Evolutionary conservation across 805 yeast species (phyloP).

Genomic region (Ogataea salicorniae): DNA sequence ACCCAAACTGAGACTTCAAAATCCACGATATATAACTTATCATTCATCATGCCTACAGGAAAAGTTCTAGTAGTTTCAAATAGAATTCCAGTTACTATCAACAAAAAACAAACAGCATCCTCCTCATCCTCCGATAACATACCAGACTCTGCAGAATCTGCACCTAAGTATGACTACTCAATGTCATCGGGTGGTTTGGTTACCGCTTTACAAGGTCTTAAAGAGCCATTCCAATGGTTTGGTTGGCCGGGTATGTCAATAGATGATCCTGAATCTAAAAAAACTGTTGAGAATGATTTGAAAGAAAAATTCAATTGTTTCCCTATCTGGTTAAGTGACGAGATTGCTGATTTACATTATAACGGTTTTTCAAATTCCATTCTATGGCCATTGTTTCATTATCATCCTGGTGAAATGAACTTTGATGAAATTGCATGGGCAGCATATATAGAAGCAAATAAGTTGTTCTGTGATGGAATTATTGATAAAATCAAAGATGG

Average conservation of each 20-base stretch:
- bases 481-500: slow-evolving; percentile 67
- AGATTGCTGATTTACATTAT: slow-evolving; percentile 91
- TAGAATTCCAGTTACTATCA: slow-evolving; percentile 91
- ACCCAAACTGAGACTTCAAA: too few species aligned
- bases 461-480: slow-evolving; percentile 70
- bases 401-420: slow-evolving; percentile 98
- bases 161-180: slow-evolving; percentile 55
- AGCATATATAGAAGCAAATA: slow-evolving; percentile 91
- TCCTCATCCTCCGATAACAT: slow-evolving; percentile 1
- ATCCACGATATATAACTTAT: neutral
- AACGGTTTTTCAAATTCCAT: slow-evolving; percentile 94
- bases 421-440: slow-evolving; percentile 98
- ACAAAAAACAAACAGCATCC: slow-evolving; percentile 36
- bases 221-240: slow-evolving; percentile 90
- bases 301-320: slow-evolving; percentile 77
- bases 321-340: slow-evolving; percentile 84
- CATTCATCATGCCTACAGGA: slow-evolving; percentile 32
- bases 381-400: slow-evolving; percentile 96
- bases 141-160: neutral
- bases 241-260: slow-evolving; percentile 97
- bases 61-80: slow-evolving; percentile 91
- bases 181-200: slow-evolving; percentile 99
- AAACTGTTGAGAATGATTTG: slow-evolving; percentile 62
- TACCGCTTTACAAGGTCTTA: slow-evolving; percentile 89
- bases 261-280: slow-evolving; percentile 64